Base-by-base conservation (phyloP, 805 yeast genomes). In the Priceomyces carsonii region DNA sequence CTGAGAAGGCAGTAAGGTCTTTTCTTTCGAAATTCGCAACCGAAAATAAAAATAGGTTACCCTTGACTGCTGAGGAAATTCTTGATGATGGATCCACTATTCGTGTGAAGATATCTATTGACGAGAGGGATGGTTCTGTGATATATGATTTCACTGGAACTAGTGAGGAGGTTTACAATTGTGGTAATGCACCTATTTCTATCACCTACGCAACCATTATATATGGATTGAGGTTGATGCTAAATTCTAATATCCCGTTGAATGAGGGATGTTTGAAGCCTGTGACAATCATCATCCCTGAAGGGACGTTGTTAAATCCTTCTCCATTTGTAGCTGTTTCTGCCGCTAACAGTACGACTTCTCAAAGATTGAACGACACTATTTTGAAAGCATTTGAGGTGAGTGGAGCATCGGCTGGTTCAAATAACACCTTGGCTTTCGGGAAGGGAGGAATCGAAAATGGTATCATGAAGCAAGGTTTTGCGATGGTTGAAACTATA, bases 1-100 rank as follows among this genome's bases (percentile, higher is more conserved):
- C 96, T 1, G 84, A 85, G 28, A 48, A 59, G 7, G 77, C 91
- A 1, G 93, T 86, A 10, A 68, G 80, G 13, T 63, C 59, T 31
- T 50, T 40, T 27, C 28, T 50, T 6, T 44, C 41, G 25, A 15
- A 36, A 5, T 47, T 40, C 23, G 27, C 35, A 23, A 14, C 67
- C 77, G 65, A 59, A 81, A 31, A 63, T 66, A 34, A 58, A 55
- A 24, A 55, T 78, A 28, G 65, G 70, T 22, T 39, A 17, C 47
- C 47, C 5, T 26, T 44, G 23, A 21, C 31, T 27, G 48, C 48
- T 9, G 39, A 33, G 31, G 58, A 53, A 29, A 40, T 35, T 30
- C 43, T 53, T 42, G 58, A 51, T 37, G 57, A 53, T 36, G 58
- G 58, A 3, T 40, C 53, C 7, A 26, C 29, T 20, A 47, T 51